Percentiles rank a stretch among this genome's conserved stretches.
phyloP scores from a whole-genome alignment of 2,329 filamentous ascomycete species.

The Alternaria brassicae region DNA sequence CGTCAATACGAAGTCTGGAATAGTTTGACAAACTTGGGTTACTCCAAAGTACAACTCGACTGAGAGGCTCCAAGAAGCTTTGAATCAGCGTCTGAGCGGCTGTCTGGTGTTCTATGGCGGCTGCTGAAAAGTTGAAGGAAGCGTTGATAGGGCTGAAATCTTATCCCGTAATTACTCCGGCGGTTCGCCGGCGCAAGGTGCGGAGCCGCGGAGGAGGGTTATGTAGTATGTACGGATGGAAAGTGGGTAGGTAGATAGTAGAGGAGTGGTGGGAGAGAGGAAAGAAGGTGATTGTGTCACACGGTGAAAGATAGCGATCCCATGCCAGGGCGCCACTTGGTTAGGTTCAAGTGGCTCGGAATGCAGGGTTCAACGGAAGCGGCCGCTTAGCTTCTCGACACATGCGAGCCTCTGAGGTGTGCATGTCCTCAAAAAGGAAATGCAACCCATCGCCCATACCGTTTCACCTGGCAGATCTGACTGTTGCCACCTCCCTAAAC shows the following conservation, averaged over 20 bases:
- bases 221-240: background rate
- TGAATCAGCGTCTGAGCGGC: background rate
- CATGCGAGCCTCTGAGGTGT: slow-evolving; percentile 4
- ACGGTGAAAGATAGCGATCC: slow-evolving; percentile 17
- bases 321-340: slow-evolving; percentile 13
- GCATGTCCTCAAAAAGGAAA: slow-evolving; percentile 9
- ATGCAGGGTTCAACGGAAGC: slow-evolving; percentile 25
- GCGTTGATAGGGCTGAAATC: slow-evolving; percentile 19
- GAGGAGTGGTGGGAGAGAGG: background rate
- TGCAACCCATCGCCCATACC: slow-evolving; percentile 1
- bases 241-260: background rate
- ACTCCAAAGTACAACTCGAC: background rate
- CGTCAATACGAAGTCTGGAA: background rate
- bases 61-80: background rate
- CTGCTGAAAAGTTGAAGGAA: slow-evolving; percentile 17
- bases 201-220: background rate
- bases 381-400: slow-evolving; percentile 5
- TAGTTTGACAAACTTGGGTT: background rate
- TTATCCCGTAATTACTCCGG: slow-evolving; percentile 22
- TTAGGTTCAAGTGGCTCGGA: slow-evolving; percentile 4
- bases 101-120: slow-evolving; percentile 3
- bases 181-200: slow-evolving; percentile 10
- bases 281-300: slow-evolving; percentile 1
- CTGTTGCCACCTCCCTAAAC: slow-evolving; percentile 7
- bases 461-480: slow-evolving; percentile 9